Evolutionary conservation across 2,329 filamentous ascomycete genomes (phyloP).

Genomic region (Trichophyton rubrum): DNA sequence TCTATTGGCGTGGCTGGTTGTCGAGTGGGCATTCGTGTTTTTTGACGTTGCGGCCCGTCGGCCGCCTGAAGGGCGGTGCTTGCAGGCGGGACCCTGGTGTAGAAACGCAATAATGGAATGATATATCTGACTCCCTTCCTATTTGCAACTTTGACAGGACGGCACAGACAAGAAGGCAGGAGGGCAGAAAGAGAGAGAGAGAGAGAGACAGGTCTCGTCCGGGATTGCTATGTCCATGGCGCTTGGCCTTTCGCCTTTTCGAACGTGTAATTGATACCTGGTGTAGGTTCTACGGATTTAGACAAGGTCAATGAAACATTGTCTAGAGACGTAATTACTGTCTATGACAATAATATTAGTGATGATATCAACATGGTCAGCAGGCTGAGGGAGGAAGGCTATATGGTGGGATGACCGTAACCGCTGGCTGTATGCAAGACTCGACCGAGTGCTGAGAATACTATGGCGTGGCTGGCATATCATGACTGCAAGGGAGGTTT

Average conservation of each 20-base stretch:
- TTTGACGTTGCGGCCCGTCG: too few species aligned
- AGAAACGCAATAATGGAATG: not conserved
- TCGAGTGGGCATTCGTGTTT: not conserved
- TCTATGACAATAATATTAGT: not conserved
- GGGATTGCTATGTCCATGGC: not conserved
- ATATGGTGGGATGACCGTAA: not conserved
- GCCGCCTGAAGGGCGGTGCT: too few species aligned
- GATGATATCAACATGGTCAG: not conserved
- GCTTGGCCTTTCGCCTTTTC: conserved; percentile 1
- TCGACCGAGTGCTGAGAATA: not conserved
- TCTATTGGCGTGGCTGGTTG: not conserved
- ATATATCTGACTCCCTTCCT: not conserved
- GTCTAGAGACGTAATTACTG: not conserved
- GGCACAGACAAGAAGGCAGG: too few species aligned
- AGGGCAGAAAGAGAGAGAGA: not conserved
- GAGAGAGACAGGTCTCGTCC: not conserved
- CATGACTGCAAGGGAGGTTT: too few species aligned
- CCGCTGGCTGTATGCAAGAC: not conserved
- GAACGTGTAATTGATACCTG: not conserved
- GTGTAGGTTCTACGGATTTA: not conserved
- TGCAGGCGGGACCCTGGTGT: not conserved
- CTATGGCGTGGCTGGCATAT: not conserved
- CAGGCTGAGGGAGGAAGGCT: not conserved
- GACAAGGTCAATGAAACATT: conserved; percentile 1
- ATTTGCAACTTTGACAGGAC: not conserved